These are phyloP conservation scores for Tetragonia tetragonoides DNA, from an alignment of 148 eudicot species.

Conservation along the genomic window DNA sequence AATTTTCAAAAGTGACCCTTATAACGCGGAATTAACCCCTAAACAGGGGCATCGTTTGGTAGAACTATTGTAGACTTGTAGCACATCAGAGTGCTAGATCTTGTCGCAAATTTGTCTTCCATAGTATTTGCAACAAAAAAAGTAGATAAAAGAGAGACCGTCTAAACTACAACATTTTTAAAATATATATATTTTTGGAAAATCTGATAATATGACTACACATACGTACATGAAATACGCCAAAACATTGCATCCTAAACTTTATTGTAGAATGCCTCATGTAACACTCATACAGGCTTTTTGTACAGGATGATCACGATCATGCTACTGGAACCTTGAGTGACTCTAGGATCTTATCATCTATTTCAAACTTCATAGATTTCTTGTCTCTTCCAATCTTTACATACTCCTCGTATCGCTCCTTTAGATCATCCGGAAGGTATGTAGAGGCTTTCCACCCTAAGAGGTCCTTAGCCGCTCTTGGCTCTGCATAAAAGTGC, in stretches of 20 bases:
- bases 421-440: slow-evolving; percentile 80
- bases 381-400: slow-evolving; percentile 95
- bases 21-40: too few species aligned
- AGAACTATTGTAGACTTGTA: too few species aligned
- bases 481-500: slow-evolving; percentile 96
- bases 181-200: too few species aligned
- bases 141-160: too few species aligned
- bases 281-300: slow-evolving; percentile 6
- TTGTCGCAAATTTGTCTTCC: too few species aligned
- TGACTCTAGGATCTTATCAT: slow-evolving; percentile 78
- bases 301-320: background rate
- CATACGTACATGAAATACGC: slow-evolving; percentile 3
- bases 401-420: slow-evolving; percentile 82
- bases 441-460: slow-evolving; percentile 69
- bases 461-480: slow-evolving; percentile 81
- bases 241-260: slow-evolving; percentile 20
- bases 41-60: too few species aligned
- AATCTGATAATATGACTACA: background rate
- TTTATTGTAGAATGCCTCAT: slow-evolving; percentile 1
- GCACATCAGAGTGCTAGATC: too few species aligned
- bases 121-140: too few species aligned
- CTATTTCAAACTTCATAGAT: slow-evolving; percentile 62
- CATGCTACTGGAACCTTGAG: slow-evolving; percentile 58
- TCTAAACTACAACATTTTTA: too few species aligned
- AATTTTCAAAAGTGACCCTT: too few species aligned